phyloP scores from a whole-genome alignment of 2,329 filamentous ascomycete genomes.

The Fusarium chuoi region DNA sequence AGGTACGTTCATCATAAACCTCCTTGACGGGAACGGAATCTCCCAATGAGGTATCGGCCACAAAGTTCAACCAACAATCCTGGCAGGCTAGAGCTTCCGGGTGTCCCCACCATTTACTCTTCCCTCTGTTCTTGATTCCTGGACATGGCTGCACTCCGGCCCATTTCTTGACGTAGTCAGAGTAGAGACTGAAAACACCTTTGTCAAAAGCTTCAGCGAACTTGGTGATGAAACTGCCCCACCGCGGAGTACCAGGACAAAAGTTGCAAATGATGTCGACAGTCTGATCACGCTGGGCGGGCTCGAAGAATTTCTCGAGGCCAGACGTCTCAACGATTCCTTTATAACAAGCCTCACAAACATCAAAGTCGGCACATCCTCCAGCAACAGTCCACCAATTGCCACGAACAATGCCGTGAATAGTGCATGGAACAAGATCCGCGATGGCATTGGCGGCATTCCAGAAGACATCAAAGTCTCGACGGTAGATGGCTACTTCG shows the following conservation, averaged over 20 bases:
- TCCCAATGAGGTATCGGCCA: conserved; percentile 44
- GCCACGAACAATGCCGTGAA: conserved; percentile 43
- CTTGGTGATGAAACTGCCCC: conserved; percentile 38
- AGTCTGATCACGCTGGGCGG: conserved; percentile 22
- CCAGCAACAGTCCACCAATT: conserved; percentile 50
- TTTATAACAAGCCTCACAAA: conserved; percentile 50
- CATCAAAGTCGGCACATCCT: conserved; percentile 34
- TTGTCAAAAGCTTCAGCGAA: conserved; percentile 47
- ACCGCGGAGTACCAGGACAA: conserved; percentile 41
- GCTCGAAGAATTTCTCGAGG: conserved; percentile 45
- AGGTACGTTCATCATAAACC: conserved; percentile 34
- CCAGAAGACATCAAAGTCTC: conserved; percentile 45
- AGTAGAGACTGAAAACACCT: conserved; percentile 46
- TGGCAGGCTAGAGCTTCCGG: conserved; percentile 48
- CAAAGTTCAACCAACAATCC: conserved; percentile 48
- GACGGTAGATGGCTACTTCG: conserved; percentile 36
- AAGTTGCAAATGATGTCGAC: conserved; percentile 47
- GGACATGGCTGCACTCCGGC: conserved; percentile 44
- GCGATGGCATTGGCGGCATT: conserved; percentile 39
- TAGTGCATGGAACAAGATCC: conserved; percentile 42
- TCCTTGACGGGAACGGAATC: conserved; percentile 41
- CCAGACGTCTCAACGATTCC: conserved; percentile 45
- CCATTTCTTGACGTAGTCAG: conserved; percentile 45
- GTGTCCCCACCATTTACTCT: conserved; percentile 51
- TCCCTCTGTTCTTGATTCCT: conserved; percentile 39